These are phyloP conservation scores for Nyssa sinensis DNA, from an alignment of 148 eudicot species.

Conservation along the genomic window DNA sequence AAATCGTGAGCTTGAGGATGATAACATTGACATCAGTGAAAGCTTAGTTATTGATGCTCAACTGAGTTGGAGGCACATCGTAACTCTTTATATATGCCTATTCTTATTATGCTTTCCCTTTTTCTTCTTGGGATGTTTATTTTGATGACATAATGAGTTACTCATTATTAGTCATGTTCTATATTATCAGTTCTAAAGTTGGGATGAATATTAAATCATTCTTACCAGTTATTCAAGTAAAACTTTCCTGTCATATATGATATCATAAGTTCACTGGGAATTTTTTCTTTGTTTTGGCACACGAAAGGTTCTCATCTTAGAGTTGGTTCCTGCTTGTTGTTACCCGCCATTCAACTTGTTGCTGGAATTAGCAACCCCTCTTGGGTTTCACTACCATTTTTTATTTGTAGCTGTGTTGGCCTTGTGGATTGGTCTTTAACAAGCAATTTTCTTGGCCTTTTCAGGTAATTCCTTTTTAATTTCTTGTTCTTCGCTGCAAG, in stretches of 20 bases:
- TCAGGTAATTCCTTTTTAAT: slow-evolving; percentile 29
- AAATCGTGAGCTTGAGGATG: no score
- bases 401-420: slow-evolving; percentile 89
- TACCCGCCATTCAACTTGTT: slow-evolving; percentile 76
- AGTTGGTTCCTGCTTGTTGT: slow-evolving; percentile 73
- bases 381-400: slow-evolving; percentile 90
- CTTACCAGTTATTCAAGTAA: background rate
- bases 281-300: slow-evolving; percentile 6
- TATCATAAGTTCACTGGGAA: no score
- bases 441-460: slow-evolving; percentile 83
- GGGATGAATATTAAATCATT: background rate
- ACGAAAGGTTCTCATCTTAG: slow-evolving; percentile 63
- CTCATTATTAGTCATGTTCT: background rate
- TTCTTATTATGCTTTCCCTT: background rate
- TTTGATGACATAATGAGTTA: background rate
- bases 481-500: background rate
- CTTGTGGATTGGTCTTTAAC: slow-evolving; percentile 98
- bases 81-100: background rate
- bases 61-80: no score
- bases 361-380: slow-evolving; percentile 92
- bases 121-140: background rate
- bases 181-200: background rate
- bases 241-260: no score
- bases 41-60: no score
- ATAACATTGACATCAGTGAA: no score